Conservation (phyloP, 83 land plant species). For the Picea mariana region DNA sequence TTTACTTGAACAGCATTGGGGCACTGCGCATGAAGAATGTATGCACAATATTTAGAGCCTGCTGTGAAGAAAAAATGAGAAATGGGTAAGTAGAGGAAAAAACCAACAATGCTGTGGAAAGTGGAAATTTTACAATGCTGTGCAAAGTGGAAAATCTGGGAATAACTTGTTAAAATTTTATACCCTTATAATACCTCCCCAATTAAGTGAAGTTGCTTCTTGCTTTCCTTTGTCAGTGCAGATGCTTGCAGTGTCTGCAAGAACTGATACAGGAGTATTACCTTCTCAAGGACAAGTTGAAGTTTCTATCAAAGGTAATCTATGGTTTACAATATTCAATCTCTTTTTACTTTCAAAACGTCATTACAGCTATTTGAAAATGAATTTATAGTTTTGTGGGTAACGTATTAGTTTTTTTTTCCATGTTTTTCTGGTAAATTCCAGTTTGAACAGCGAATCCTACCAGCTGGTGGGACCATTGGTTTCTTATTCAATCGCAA, state of each 20-base stretch:
- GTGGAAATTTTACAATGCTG: no score
- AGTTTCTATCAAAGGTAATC: constrained; percentile 47
- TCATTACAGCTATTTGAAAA: no score
- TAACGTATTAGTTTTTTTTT: no score
- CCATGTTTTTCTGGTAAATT: neutral
- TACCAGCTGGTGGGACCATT: constrained; percentile 54
- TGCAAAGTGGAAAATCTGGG: no score
- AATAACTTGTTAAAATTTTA: no score
- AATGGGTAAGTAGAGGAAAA: constrained; percentile 51
- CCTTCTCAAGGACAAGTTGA: constrained; percentile 54
- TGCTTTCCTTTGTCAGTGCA: constrained; percentile 13
- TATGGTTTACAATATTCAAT: no score
- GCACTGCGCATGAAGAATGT: constrained; percentile 62
- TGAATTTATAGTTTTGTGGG: no score
- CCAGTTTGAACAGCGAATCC: constrained; percentile 61
- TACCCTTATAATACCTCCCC: no score
- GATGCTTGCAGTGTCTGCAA: constrained; percentile 49
- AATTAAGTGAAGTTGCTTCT: no score
- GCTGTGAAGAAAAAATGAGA: constrained; percentile 44
- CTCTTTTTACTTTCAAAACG: no score
- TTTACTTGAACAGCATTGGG: constrained; percentile 59
- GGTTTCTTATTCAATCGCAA: no score
- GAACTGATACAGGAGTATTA: constrained; percentile 54
- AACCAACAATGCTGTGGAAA: no score
- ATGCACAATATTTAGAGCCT: constrained; percentile 53